Evolutionary conservation across 2,329 filamentous ascomycete genomes (phyloP), one percentile per base, ranked within the genome.

Genomic region (Dothideomycetidae sp.): DNA sequence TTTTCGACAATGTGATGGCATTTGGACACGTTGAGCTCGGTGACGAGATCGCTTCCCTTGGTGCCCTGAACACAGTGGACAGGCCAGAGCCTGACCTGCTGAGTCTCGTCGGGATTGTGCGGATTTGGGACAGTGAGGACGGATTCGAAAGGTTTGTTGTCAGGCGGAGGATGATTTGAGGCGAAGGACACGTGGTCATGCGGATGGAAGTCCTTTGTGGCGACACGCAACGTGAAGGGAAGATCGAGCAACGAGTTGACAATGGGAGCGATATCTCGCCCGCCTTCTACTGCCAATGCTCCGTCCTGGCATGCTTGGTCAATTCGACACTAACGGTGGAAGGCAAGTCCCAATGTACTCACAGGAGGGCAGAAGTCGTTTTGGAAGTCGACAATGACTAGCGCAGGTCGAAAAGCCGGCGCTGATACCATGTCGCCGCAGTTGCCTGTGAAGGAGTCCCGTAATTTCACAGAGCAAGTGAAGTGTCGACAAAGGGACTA

Each of bases 341-440:
- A 30, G 12, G n/a, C 10, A 13, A 9, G 14, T 10, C 16, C 21
- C 18, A 28, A n/a, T 5, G 5, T 19, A 28, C 77, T 62, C 62
- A 90, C 84, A 10, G 86, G 85, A 42, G 82, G 81, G 57, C 84
- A 93, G 58, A 94, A 96, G 63, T 96, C 88, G 58, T 94, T 80
- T 60, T 96, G 90, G 53, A 93, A 69, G 58, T 94, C 86, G 37
- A 93, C 78, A 3, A 45, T 28, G 16, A 45, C 29, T 15, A 45
- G 38, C 11, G 41, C 43, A 10, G 43, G 31, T 29, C 33, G 39
- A 21, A 43, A 39, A 10, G 12, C n/a, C n/a, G n/a, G n/a, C n/a
- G n/a, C n/a, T n/a, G n/a, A n/a, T n/a, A n/a, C n/a, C n/a, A n/a
- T n/a, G n/a, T n/a, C n/a, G n/a, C n/a, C n/a, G n/a, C n/a, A n/a